phyloP scores from a whole-genome alignment of 148 eudicot species.

The Nyssa sinensis region DNA sequence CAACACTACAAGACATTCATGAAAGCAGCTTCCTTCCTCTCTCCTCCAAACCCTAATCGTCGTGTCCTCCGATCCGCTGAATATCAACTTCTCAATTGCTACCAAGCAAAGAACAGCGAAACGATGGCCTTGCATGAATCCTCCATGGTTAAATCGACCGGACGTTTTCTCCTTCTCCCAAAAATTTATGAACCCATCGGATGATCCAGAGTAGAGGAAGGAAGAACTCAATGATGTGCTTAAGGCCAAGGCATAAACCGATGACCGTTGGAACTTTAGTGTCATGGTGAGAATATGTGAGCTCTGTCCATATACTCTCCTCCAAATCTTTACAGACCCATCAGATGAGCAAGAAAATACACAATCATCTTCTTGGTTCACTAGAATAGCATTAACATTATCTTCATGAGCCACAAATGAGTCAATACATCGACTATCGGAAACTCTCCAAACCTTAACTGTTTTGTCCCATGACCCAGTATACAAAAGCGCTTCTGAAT shows the following conservation, averaged over 20 bases:
- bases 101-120: constrained; percentile 46
- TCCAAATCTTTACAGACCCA: constrained; percentile 56
- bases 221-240: constrained; percentile 18
- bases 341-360: constrained; percentile 56
- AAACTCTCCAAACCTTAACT: constrained; percentile 47
- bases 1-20: constrained; percentile 48
- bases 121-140: constrained; percentile 50
- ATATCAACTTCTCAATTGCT: constrained; percentile 34
- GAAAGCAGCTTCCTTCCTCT: constrained; percentile 39
- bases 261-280: constrained; percentile 40
- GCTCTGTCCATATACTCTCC: constrained; percentile 43
- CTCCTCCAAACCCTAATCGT: constrained; percentile 59
- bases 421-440: constrained; percentile 40
- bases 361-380: constrained; percentile 55
- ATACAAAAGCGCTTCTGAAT: constrained; percentile 46
- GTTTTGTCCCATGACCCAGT: constrained; percentile 55
- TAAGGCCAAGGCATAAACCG: constrained; percentile 44
- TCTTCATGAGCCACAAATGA: constrained; percentile 57
- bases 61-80: constrained; percentile 62
- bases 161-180: constrained; percentile 38
- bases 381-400: constrained; percentile 36
- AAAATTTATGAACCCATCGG: constrained; percentile 48
- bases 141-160: constrained; percentile 48
- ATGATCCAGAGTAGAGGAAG: constrained; percentile 52
- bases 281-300: constrained; percentile 51